phyloP scores from a whole-genome alignment of 1,284 basidiomycete species.

The Fomes fomentarius region DNA sequence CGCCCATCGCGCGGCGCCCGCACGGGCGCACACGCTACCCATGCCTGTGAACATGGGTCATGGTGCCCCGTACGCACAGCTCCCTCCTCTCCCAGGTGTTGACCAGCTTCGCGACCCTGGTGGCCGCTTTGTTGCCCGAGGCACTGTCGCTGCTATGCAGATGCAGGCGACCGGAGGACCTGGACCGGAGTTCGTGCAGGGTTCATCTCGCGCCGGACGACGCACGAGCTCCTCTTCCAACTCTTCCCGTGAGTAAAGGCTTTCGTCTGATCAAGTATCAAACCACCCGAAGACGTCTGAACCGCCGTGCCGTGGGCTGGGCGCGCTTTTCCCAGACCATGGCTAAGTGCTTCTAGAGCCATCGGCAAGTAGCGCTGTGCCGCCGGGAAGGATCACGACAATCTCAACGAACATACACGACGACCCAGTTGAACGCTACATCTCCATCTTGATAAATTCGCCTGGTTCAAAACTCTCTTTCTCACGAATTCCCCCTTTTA shows the following conservation, averaged over 20 bases:
- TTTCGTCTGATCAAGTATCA: neutral
- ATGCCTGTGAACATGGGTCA: neutral
- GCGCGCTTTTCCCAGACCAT: conserved; percentile 1
- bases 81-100: neutral
- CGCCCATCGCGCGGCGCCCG: neutral
- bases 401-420: conserved; percentile 4
- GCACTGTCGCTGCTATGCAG: neutral
- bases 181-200: conserved; percentile 9
- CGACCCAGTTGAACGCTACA: neutral
- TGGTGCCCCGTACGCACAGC: neutral
- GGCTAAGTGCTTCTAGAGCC: conserved; percentile 4
- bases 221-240: conserved; percentile 14
- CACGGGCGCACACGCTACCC: conserved; percentile 13
- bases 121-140: conserved; percentile 12
- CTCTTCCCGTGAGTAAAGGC: conserved; percentile 15
- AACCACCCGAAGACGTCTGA: neutral
- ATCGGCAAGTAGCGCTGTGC: neutral
- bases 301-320: conserved; percentile 4
- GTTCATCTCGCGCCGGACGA: conserved; percentile 11
- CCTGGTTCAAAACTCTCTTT: too few relatives aligned
- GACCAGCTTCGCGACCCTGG: conserved; percentile 8
- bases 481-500: too few relatives aligned
- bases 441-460: too few relatives aligned
- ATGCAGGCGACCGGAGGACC: neutral
- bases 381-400: neutral